Conservation (phyloP, 2,329 filamentous ascomycete genomes). For the Ceratocystis cubensis region DNA sequence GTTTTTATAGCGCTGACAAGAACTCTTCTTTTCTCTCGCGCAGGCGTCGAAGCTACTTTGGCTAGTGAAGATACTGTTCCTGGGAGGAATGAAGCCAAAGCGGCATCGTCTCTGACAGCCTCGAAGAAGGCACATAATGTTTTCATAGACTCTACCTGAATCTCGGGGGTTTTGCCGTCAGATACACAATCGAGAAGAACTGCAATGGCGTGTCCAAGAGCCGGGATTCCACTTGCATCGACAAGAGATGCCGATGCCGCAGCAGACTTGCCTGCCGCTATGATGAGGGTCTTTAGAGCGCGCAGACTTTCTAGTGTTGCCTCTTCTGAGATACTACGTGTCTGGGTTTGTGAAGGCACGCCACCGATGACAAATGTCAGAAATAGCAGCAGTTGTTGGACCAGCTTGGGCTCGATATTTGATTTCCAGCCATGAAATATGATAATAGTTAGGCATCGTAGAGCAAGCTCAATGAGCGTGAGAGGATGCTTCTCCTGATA, state of each 20-base stretch:
- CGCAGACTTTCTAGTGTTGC: slow-evolving; percentile 57
- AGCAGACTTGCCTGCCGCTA: slow-evolving; percentile 41
- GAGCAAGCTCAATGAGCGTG: slow-evolving; percentile 58
- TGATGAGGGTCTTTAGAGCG: slow-evolving; percentile 55
- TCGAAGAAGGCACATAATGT: slow-evolving; percentile 50
- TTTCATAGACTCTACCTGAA: slow-evolving; percentile 57
- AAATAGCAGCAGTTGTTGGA: slow-evolving; percentile 73
- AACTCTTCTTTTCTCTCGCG: slow-evolving; percentile 43
- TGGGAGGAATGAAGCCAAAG: slow-evolving; percentile 74
- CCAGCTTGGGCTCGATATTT: slow-evolving; percentile 57
- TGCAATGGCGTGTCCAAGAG: slow-evolving; percentile 71
- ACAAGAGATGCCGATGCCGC: slow-evolving; percentile 39
- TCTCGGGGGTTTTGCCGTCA: slow-evolving; percentile 49
- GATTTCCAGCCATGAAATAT: slow-evolving; percentile 68
- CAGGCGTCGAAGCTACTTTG: slow-evolving; percentile 58
- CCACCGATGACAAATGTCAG: slow-evolving; percentile 71
- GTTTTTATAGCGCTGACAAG: slow-evolving; percentile 50
- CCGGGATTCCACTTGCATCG: slow-evolving; percentile 53
- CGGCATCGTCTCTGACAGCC: slow-evolving; percentile 57
- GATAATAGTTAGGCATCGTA: slow-evolving; percentile 63
- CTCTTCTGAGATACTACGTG: slow-evolving; percentile 52
- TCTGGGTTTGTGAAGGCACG: slow-evolving; percentile 43
- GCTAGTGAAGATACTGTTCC: slow-evolving; percentile 73
- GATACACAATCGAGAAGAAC: slow-evolving; percentile 63
- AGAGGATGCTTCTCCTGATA: slow-evolving; percentile 60